Evolutionary conservation across 2,329 filamentous ascomycete genomes (phyloP), one percentile per base, ranked within the genome.

Genomic region (Talaromyces funiculosus): DNA sequence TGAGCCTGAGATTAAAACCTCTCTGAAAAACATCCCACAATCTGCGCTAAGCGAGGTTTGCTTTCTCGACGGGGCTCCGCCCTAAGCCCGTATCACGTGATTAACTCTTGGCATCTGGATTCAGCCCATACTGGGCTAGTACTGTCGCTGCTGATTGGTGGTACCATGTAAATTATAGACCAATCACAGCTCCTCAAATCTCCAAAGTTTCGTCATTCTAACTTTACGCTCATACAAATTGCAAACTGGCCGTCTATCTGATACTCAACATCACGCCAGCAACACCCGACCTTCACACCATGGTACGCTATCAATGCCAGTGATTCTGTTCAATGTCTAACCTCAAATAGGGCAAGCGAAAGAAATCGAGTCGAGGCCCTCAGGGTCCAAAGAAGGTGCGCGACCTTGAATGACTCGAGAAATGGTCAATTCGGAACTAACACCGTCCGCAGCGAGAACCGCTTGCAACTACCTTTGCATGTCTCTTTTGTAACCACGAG

Each of bases 401-500:
- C 65, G 53, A 26, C 37, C 57, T 26, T 22, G 16, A n/a, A 26
- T 8, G 20, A 18, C 6, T 54, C 33, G 14, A 35, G 12, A 22
- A n/a, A 29, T 16, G 37, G 33, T n/a, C 22, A 33, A 14, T 4
- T 59, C n/a, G 22, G 22, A 42, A 56, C 57, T 67, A 61, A 66
- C 43, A 54, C 37, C 33, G 40, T 63, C 18, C 37, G 20, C 60
- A 78, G 77, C 75, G 72, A 67, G 78, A 80, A 65, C 76, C 77
- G 26, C 73, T 81, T n/a, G 70, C 78, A 16, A 92, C 90, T 2
- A 85, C 86, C n/a, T 99, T 99, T 76, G 90, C 92, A 61, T 99
- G 94, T 73, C 86, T 99, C 49, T 99, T 99, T 79, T 99, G 94
- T 82, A 97, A 97, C 75, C 92, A 97, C 77, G 94, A 97, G 73